Evolutionary conservation across 2,329 filamentous ascomycete genomes (phyloP).

Genomic region (Bipolaris zeicola): DNA sequence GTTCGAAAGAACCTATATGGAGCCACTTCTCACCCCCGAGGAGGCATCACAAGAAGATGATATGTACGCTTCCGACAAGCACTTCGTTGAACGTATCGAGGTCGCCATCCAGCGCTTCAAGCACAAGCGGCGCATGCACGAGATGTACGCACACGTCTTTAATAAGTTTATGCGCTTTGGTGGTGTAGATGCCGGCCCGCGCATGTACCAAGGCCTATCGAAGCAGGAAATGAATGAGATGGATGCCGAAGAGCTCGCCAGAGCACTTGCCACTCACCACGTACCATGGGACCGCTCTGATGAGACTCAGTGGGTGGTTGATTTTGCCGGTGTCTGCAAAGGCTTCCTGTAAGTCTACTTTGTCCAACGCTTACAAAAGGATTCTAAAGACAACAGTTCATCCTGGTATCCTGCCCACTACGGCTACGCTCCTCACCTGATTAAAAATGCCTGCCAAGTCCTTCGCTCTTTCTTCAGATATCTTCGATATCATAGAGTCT

Average conservation of each 20-base stretch:
- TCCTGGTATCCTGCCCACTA: constrained; percentile 61
- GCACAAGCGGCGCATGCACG: constrained; percentile 73
- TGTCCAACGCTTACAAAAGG: background rate
- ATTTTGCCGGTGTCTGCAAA: constrained; percentile 77
- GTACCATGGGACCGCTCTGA: constrained; percentile 57
- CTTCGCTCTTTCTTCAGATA: constrained; percentile 90
- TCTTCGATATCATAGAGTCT: constrained; percentile 81
- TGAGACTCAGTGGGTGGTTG: constrained; percentile 71
- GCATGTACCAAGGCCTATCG: constrained; percentile 68
- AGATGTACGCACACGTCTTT: constrained; percentile 68
- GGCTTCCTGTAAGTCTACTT: constrained; percentile 71
- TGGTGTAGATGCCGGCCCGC: constrained; percentile 69
- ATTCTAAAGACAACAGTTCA: constrained; percentile 54
- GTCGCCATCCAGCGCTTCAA: constrained; percentile 83
- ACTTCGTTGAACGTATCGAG: constrained; percentile 73
- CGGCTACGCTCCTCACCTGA: constrained; percentile 55
- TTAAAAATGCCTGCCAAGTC: constrained; percentile 68
- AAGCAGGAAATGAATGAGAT: constrained; percentile 65
- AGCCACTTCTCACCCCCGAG: constrained; percentile 74
- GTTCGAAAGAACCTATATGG: constrained; percentile 74
- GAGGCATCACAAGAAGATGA: constrained; percentile 70
- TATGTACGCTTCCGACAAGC: constrained; percentile 65
- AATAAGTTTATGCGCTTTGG: constrained; percentile 82
- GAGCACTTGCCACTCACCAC: constrained; percentile 67
- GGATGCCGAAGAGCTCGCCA: constrained; percentile 68